Percentiles rank a stretch among this genome's conserved stretches.
These are phyloP conservation scores for Ceratobasidium sp. DNA, from an alignment of 1,284 basidiomycete species.

Conservation along the genomic window DNA sequence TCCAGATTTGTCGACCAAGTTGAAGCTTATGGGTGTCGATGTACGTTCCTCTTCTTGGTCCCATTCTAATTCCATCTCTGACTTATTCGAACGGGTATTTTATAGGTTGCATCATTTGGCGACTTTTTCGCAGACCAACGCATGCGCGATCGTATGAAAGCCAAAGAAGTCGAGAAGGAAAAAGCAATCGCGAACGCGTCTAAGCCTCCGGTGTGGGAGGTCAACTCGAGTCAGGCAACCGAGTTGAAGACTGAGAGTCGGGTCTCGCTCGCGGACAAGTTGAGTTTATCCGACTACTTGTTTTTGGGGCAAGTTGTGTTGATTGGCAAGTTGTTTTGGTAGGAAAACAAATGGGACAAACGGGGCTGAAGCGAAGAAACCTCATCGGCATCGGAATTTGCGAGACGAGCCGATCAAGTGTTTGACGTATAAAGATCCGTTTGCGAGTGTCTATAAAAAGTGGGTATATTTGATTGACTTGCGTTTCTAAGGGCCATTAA, in stretches of 20 bases:
- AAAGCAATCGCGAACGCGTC: not conserved
- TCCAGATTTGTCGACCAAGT: slow-evolving; percentile 74
- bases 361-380: not conserved
- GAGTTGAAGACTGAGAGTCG: slow-evolving; percentile 11
- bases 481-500: not conserved
- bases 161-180: slow-evolving; percentile 34
- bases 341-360: not conserved
- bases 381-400: slow-evolving; percentile 19
- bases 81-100: slow-evolving; percentile 15
- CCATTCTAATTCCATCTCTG: not conserved
- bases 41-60: slow-evolving; percentile 58
- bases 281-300: too few relatives aligned
- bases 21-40: slow-evolving; percentile 82
- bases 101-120: slow-evolving; percentile 76
- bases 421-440: slow-evolving; percentile 80
- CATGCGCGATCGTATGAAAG: slow-evolving; percentile 49
- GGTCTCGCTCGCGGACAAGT: not conserved
- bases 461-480: slow-evolving; percentile 53
- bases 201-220: slow-evolving; percentile 50
- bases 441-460: slow-evolving; percentile 80
- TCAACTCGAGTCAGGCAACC: slow-evolving; percentile 12
- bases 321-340: not conserved
- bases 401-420: slow-evolving; percentile 70
- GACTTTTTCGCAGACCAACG: slow-evolving; percentile 80
- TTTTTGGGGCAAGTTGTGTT: slow-evolving; percentile 19